Base-by-base conservation (phyloP, 2,329 filamentous ascomycete genomes). In the Helminthosporium solani region DNA sequence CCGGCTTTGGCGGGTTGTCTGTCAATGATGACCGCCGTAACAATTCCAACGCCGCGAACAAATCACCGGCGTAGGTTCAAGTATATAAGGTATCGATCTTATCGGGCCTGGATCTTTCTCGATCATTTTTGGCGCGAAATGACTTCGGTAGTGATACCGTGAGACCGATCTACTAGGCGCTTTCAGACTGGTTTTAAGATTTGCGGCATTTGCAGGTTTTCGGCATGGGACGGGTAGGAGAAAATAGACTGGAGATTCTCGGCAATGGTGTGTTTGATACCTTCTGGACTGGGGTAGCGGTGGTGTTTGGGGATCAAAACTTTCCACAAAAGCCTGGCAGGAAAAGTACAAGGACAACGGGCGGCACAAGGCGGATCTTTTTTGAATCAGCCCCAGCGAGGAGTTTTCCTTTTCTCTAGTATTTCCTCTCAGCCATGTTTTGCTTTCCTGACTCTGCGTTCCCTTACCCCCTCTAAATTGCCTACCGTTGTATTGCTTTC, bases 1-100 rank as follows among this genome's bases (percentile, higher is more conserved):
- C 81, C 23, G 85, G 86, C 34, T 88, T 94, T 48, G 81, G 84
- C 45, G 81, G 83, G 40, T 78, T 94, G 42, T 84, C 84, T 30
- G 87, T 94, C 57, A 82, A 84, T 64, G 85, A 76, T 33, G 73
- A 75, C 64, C 71, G 74, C 41, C 73, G 75, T 57, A 75, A 75
- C 46, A 70, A 67, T 15, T 60, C 62, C n/a, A 68, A 64, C 54
- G 49, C 67, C 28, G 59, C 66, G 42, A 70, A 61, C 61, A 71
- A 71, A 58, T 71, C 68, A 39, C 69, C 70, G 35, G 66, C 68
- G 47, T 72, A 71, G 60, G 50, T 46, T 38, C 47, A 55, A 58
- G 64, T 66, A 61, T 50, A 67, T 63, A 68, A 46, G 33, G 52
- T 58, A 64, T 65, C 57, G 57, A 63, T 62, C 59, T 60, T 60